Evolutionary conservation across 306 rosid genomes (phyloP).

Genomic region (Crataegus laevigata): DNA sequence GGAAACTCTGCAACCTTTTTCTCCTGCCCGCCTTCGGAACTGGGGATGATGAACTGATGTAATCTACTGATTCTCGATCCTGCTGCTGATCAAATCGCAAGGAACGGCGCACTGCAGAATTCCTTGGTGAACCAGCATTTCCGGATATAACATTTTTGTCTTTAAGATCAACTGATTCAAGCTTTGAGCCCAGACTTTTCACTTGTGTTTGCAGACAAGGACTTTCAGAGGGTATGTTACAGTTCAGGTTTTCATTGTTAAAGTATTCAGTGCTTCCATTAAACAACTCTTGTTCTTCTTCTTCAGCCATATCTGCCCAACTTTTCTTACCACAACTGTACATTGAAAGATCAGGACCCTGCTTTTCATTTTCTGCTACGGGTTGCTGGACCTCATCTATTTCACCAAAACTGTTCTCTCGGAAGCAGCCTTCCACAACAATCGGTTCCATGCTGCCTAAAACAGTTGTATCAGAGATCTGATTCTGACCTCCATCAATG

Average conservation of each 20-base stretch:
- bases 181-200: constrained; percentile 28
- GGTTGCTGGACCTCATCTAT: too few species aligned
- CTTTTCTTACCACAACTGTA: constrained; percentile 44
- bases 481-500: too few species aligned
- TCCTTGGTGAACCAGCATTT: constrained; percentile 32
- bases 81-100: constrained; percentile 37
- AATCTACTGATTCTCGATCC: constrained; percentile 16
- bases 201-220: constrained; percentile 27
- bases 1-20: constrained; percentile 53
- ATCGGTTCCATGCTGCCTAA: too few species aligned
- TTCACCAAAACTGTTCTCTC: too few species aligned
- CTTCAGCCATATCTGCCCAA: constrained; percentile 96
- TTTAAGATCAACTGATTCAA: constrained; percentile 29
- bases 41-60: constrained; percentile 21
- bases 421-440: too few species aligned
- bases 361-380: too few species aligned
- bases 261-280: constrained; percentile 9
- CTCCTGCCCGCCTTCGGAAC: constrained; percentile 40
- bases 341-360: not conserved
- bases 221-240: constrained; percentile 37
- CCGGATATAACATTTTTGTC: constrained; percentile 16
- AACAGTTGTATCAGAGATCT: too few species aligned
- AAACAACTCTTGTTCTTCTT: constrained; percentile 42
- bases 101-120: constrained; percentile 45
- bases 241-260: constrained; percentile 51